Base-by-base conservation (phyloP, 2,329 filamentous ascomycete species). In the Penicillium decumbens region DNA sequence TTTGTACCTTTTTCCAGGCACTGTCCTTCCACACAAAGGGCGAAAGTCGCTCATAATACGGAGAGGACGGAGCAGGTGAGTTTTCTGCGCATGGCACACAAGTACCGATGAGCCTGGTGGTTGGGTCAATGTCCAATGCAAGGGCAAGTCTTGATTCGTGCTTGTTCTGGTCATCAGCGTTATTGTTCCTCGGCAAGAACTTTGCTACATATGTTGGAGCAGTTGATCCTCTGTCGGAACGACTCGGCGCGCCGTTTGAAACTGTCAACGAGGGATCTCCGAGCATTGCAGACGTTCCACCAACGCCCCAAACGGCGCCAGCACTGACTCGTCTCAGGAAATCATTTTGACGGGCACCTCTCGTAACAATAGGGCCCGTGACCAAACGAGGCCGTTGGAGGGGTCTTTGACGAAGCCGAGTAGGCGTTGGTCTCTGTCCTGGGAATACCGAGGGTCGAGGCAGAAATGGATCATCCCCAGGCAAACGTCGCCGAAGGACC, bases 121-220 rank as follows among this genome's bases (percentile, higher is more conserved):
- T 76, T 40, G 82, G 83, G 64, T 95, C 84, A 52, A 97, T 78
- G n/a, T 88, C 80, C 44, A 97, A 76, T 2, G 93, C 93, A 13
- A 85, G 75, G 7, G 91, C 90, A 47, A 98, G 72, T 25, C 89
- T 82, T 35, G 80, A 80, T 61, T 87, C 82, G 63, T 95, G 87
- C 45, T 80, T 82, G 49, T 85, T 81, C 10, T 78, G 72, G 35
- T 89, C 82, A 32, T 87, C 81, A 32, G 81, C 77, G 1, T 75
- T 69, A 30, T 75, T 75, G 20, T 67, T 64, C 45, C 70, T 72
- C 33, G 76, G 72, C 29, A 81, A 65, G 60, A 84, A 86, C 45
- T 73, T 75, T 40, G 79, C 82, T 28, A 72, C 75, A 64, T 81
- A 80, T 58, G 80, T 69, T 5, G 84, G 86, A 33, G 88, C 88